Base-by-base conservation (phyloP, 768 basidiomycete species). In the Psilocybe tampanensis region DNA sequence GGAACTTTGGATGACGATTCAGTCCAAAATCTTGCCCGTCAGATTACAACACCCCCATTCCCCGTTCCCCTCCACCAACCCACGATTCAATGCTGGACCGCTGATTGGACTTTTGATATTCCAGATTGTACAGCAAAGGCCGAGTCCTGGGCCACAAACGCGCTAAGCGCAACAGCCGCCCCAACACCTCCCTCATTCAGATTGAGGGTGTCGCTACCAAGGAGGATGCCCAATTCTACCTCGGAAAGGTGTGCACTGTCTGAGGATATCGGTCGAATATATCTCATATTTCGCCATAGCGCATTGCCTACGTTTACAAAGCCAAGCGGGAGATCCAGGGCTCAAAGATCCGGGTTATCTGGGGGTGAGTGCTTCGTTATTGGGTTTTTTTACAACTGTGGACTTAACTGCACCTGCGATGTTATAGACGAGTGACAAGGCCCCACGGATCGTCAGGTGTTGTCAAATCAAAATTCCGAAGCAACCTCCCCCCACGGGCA, bases 131-230 rank as follows among this genome's bases (percentile, higher is more conserved):
- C 85, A 74, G 76, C 77, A 98, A 97, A 83, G 97, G 94, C 74
- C 94, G 97, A 69, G 88, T 99, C 72, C 83, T 98, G 68, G 94
- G 95, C 63, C 93, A 96, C 92, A 98, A 98, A 82, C 93, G 97
- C 63, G 95, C 92, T 60, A 98, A 98, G 82, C 90, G 94, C 72
- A 98, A 98, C 85, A 83, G 90, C 56, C 85, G 89, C 71, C 95
- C 94, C 71, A 96, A 96, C 83, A 97, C 95, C 60, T 93, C 94
- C 53, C 88, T 99, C 67, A 77, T 99, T 69, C 94, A 96, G 78
- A 93, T 99, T 72, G 97, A 99, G 81, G 96, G 96, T 70, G 95
- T 98, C 55, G 85, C 86, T 62, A 88, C 79, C 68, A 92, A 95
- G 78, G 86, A 96, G 79, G 95, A 96, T 70, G 93, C 95, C 39